These are phyloP conservation scores for Neonothopanus nambi DNA, from an alignment of 1,284 basidiomycete species.

Conservation along the genomic window DNA sequence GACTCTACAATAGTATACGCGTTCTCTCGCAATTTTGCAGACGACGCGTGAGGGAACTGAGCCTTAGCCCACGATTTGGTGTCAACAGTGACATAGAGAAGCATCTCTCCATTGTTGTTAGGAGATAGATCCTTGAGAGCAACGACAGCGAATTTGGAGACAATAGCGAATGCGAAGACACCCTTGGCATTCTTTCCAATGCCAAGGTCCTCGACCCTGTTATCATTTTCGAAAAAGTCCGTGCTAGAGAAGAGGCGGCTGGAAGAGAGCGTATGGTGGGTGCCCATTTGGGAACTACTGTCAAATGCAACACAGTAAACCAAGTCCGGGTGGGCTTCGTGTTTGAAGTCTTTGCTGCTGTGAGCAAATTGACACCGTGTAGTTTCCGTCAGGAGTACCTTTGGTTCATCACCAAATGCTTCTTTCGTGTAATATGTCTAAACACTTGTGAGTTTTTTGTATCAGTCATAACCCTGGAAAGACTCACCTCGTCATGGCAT, in stretches of 20 bases:
- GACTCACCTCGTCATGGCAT: slow-evolving; percentile 77
- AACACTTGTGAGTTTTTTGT: slow-evolving; percentile 1
- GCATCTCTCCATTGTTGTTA: slow-evolving; percentile 65
- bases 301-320: slow-evolving; percentile 90
- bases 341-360: slow-evolving; percentile 75
- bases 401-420: slow-evolving; percentile 65
- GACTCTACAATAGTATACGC: slow-evolving; percentile 96
- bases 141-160: slow-evolving; percentile 88
- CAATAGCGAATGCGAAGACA: slow-evolving; percentile 86
- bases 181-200: slow-evolving; percentile 83
- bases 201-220: slow-evolving; percentile 77
- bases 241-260: slow-evolving; percentile 79
- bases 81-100: slow-evolving; percentile 84
- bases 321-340: slow-evolving; percentile 68
- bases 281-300: slow-evolving; percentile 45
- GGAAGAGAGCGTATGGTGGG: slow-evolving; percentile 47
- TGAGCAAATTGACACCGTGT: slow-evolving; percentile 86
- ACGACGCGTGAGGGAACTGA: slow-evolving; percentile 83
- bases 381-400: slow-evolving; percentile 67
- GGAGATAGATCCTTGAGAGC: slow-evolving; percentile 70
- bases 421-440: slow-evolving; percentile 87
- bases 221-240: slow-evolving; percentile 76
- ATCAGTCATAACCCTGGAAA: background rate
- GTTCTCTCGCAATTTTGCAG: slow-evolving; percentile 79
- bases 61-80: slow-evolving; percentile 81